Percentiles rank a stretch among this genome's conserved stretches.
Evolutionary conservation across 805 yeast species (phyloP).

Genomic region (Maudiozyma serrabonitensis): DNA sequence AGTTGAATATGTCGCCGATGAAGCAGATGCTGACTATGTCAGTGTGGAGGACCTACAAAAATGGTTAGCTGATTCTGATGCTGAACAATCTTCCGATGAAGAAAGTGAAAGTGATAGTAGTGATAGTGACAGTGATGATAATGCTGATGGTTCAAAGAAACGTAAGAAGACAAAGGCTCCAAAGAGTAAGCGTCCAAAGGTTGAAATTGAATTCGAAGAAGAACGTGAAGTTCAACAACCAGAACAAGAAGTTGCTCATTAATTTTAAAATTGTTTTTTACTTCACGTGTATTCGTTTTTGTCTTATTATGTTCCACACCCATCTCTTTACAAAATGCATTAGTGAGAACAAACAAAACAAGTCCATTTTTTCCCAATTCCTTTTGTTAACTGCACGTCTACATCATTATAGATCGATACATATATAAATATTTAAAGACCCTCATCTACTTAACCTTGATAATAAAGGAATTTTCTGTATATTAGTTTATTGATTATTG

Average conservation of each 20-base stretch:
- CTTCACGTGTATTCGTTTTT: too few species aligned
- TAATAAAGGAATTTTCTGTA: not conserved
- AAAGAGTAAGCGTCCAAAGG: constrained; percentile 54
- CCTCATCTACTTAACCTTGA: not conserved
- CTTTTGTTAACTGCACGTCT: not conserved
- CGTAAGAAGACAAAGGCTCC: constrained; percentile 30
- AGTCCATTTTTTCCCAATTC: not conserved
- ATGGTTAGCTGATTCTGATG: constrained; percentile 61
- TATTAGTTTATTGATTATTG: not conserved
- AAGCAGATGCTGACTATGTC: constrained; percentile 79
- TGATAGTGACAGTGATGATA: constrained; percentile 33
- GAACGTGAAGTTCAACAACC: constrained; percentile 35
- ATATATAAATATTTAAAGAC: not conserved
- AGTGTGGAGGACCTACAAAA: constrained; percentile 89
- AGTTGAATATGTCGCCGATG: constrained; percentile 83
- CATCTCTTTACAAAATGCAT: too few species aligned
- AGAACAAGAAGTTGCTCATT: constrained; percentile 24
- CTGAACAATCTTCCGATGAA: constrained; percentile 26
- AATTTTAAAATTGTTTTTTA: not conserved
- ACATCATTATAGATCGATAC: not conserved
- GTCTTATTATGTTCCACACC: too few species aligned
- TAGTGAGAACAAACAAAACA: too few species aligned
- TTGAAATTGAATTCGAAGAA: constrained; percentile 79
- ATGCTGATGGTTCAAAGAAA: constrained; percentile 30
- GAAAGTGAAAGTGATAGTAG: constrained; percentile 20